Conservation (phyloP, 768 basidiomycete genomes). For the Tylopilus subfusipes region DNA sequence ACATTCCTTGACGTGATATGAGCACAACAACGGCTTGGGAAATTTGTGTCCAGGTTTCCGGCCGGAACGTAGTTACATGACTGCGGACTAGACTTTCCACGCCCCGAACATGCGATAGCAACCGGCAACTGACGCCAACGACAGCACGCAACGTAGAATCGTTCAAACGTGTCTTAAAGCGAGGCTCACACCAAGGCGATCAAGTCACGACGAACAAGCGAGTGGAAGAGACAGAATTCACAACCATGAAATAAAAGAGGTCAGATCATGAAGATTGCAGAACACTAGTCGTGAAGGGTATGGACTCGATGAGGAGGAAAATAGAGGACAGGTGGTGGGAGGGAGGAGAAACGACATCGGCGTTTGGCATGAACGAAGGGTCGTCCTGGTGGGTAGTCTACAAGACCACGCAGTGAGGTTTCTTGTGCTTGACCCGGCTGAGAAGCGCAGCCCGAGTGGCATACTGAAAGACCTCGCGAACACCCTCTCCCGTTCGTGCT, state of each 20-base stretch:
- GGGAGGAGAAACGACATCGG: constrained; percentile 19
- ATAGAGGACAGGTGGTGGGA: constrained; percentile 16
- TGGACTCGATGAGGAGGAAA: constrained; percentile 25
- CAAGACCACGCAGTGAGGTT: constrained; percentile 43
- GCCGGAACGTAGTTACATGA: not conserved
- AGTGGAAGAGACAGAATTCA: constrained; percentile 10
- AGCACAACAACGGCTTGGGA: too few species aligned
- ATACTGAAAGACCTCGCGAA: constrained; percentile 97
- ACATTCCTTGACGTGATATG: too few species aligned
- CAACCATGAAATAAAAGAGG: constrained; percentile 19
- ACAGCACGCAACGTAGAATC: not conserved
- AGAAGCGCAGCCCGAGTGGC: constrained; percentile 92
- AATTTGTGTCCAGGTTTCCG: too few species aligned
- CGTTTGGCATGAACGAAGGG: constrained; percentile 18
- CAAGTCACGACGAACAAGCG: not conserved
- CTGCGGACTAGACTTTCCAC: not conserved
- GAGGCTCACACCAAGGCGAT: not conserved
- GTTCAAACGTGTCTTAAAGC: not conserved
- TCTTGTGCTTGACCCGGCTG: constrained; percentile 47
- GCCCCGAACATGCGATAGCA: not conserved
- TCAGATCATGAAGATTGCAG: constrained; percentile 39
- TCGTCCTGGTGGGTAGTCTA: constrained; percentile 34
- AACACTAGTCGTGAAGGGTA: constrained; percentile 39
- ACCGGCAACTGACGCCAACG: not conserved
- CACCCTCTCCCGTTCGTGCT: constrained; percentile 93